phyloP scores from a whole-genome alignment of 352 stramenopile genomes.

The Globisporangium abappressorium region DNA sequence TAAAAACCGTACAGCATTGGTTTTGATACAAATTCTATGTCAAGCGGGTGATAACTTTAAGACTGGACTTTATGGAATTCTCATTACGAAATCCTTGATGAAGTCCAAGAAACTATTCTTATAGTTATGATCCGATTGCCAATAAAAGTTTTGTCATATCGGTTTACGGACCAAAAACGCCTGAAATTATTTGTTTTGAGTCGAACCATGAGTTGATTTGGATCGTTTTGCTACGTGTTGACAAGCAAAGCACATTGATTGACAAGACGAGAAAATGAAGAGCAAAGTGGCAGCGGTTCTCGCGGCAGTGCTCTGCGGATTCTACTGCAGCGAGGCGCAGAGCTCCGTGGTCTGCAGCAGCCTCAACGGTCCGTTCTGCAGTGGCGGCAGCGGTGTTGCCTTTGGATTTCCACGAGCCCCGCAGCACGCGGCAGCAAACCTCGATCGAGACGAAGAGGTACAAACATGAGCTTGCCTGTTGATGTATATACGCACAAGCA shows the following conservation, averaged over 20 bases:
- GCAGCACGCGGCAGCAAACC: constrained; percentile 34
- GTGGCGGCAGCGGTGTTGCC: constrained; percentile 7
- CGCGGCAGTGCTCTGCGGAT: constrained; percentile 1
- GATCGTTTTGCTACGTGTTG: not conserved
- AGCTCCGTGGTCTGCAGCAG: constrained; percentile 44
- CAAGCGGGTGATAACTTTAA: not conserved
- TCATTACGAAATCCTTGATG: not conserved
- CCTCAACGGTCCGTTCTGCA: constrained; percentile 68
- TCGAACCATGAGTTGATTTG: not conserved
- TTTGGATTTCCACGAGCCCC: constrained; percentile 32
- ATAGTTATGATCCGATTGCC: not conserved
- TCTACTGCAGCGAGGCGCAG: not conserved
- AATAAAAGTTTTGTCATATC: not conserved
- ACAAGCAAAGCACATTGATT: constrained; percentile 6
- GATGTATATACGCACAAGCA: not conserved
- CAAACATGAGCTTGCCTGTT: not conserved
- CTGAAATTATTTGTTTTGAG: not conserved
- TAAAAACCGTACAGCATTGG: no score
- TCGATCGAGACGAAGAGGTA: constrained; percentile 45
- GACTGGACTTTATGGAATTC: not conserved
- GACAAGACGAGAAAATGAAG: constrained; percentile 12
- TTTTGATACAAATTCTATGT: not conserved
- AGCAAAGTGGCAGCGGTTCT: constrained; percentile 15
- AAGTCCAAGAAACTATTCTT: not conserved
- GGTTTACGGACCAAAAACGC: not conserved